Evolutionary conservation across 2,329 filamentous ascomycete genomes (phyloP).

Genomic region (Diplodia corticola): DNA sequence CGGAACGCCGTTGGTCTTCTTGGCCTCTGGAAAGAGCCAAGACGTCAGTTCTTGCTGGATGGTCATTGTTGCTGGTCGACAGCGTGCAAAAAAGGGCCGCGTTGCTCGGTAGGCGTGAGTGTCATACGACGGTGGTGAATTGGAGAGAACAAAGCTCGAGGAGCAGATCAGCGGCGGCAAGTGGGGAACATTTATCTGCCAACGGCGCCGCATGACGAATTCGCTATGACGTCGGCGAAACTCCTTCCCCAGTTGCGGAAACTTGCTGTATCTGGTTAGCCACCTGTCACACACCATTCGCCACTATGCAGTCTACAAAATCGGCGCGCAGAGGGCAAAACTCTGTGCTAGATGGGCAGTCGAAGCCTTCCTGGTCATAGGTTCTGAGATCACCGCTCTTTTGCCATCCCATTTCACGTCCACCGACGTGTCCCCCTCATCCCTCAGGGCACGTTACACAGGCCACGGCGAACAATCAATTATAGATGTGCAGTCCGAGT

Average conservation of each 20-base stretch:
- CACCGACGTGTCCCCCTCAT: not conserved
- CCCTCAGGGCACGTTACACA: not conserved
- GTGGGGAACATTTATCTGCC: constrained; percentile 9
- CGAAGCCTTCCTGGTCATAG: too few species aligned
- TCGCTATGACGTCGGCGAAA: constrained; percentile 12
- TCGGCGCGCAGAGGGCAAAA: too few species aligned
- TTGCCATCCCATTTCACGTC: too few species aligned
- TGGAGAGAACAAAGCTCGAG: not conserved
- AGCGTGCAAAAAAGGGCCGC: not conserved
- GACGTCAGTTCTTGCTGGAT: constrained; percentile 45
- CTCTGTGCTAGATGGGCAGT: too few species aligned
- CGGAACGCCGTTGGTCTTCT: constrained; percentile 46
- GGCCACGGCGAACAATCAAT: too few species aligned
- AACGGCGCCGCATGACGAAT: not conserved
- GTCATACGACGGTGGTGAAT: not conserved
- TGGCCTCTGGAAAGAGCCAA: constrained; percentile 41
- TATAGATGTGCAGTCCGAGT: not conserved
- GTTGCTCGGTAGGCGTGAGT: not conserved
- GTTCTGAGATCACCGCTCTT: too few species aligned
- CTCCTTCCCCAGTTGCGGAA: not conserved
- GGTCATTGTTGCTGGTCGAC: constrained; percentile 34
- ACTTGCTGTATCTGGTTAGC: constrained; percentile 15
- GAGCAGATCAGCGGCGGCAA: too few species aligned
- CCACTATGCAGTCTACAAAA: too few species aligned
- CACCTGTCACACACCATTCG: too few species aligned